Evolutionary conservation across 2,329 filamentous ascomycete genomes (phyloP).

Genomic region (Scytalidium lignicola): DNA sequence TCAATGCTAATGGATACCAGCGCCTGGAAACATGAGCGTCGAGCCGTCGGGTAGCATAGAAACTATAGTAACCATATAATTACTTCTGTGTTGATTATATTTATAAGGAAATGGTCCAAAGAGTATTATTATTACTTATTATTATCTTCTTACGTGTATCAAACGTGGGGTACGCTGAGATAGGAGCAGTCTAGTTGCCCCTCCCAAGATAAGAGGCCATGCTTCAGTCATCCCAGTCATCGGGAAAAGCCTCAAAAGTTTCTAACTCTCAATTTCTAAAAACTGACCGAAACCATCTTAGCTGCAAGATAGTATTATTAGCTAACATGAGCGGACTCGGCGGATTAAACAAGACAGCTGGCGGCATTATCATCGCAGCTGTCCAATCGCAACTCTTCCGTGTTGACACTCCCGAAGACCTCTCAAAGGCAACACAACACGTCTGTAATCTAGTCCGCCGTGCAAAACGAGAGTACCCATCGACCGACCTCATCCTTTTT

Average conservation of each 20-base stretch:
- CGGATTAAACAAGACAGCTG: neutral
- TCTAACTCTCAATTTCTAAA: neutral
- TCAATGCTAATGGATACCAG: too few relatives aligned
- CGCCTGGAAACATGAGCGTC: too few relatives aligned
- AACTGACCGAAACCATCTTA: neutral
- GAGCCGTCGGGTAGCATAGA: too few relatives aligned
- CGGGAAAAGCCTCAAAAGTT: neutral
- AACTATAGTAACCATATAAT: too few relatives aligned
- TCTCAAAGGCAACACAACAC: neutral
- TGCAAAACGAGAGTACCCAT: conserved; percentile 9
- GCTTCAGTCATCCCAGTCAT: neutral
- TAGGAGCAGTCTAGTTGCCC: too few relatives aligned
- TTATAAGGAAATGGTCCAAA: too few relatives aligned
- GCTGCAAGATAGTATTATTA: neutral
- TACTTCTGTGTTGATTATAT: too few relatives aligned
- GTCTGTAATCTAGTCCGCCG: neutral
- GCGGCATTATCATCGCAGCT: neutral
- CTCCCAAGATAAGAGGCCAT: neutral
- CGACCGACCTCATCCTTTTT: conserved; percentile 24
- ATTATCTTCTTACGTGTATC: too few relatives aligned
- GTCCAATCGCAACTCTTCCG: neutral
- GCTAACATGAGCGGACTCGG: neutral
- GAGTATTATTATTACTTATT: too few relatives aligned
- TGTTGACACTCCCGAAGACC: neutral
- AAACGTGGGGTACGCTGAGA: too few relatives aligned